Evolutionary conservation across 2,329 filamentous ascomycete genomes (phyloP).

Genomic region (Pseudocercospora fuligena): DNA sequence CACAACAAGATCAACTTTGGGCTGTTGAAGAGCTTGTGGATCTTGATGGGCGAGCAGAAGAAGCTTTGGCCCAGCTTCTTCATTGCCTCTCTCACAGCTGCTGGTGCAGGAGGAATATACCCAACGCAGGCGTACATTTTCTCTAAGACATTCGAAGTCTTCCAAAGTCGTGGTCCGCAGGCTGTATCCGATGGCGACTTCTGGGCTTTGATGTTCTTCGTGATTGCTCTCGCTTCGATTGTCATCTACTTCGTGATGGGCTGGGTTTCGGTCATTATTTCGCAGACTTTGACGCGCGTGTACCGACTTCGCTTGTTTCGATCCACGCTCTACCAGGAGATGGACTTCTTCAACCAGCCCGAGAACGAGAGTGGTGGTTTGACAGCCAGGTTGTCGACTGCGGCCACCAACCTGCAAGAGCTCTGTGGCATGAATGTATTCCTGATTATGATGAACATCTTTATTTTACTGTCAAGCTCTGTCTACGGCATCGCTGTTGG

Average conservation of each 20-base stretch:
- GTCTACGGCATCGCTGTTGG: slow-evolving; percentile 53
- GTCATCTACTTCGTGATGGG: slow-evolving; percentile 53
- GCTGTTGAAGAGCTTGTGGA: slow-evolving; percentile 40
- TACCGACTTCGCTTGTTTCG: slow-evolving; percentile 41
- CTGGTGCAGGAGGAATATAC: slow-evolving; percentile 47
- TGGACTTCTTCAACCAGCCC: slow-evolving; percentile 73
- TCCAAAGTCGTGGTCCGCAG: slow-evolving; percentile 44
- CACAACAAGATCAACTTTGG: slow-evolving; percentile 37
- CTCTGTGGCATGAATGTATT: slow-evolving; percentile 50
- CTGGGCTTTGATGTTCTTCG: slow-evolving; percentile 61
- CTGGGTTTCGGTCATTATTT: slow-evolving; percentile 30
- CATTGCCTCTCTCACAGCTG: slow-evolving; percentile 40
- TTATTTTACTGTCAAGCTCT: slow-evolving; percentile 50
- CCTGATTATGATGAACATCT: slow-evolving; percentile 48
- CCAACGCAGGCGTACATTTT: slow-evolving; percentile 57
- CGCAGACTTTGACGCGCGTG: slow-evolving; percentile 31
- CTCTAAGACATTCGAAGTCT: slow-evolving; percentile 53
- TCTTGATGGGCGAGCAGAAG: slow-evolving; percentile 42
- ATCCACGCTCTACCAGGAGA: slow-evolving; percentile 25
- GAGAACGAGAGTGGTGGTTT: slow-evolving; percentile 48
- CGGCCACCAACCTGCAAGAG: slow-evolving; percentile 60
- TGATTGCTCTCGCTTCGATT: slow-evolving; percentile 55
- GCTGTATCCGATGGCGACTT: slow-evolving; percentile 53
- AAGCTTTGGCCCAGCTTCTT: slow-evolving; percentile 45
- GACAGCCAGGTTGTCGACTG: slow-evolving; percentile 49